Evolutionary conservation across 441 rosid genomes (phyloP).

Genomic region (Erodium moschatum): DNA sequence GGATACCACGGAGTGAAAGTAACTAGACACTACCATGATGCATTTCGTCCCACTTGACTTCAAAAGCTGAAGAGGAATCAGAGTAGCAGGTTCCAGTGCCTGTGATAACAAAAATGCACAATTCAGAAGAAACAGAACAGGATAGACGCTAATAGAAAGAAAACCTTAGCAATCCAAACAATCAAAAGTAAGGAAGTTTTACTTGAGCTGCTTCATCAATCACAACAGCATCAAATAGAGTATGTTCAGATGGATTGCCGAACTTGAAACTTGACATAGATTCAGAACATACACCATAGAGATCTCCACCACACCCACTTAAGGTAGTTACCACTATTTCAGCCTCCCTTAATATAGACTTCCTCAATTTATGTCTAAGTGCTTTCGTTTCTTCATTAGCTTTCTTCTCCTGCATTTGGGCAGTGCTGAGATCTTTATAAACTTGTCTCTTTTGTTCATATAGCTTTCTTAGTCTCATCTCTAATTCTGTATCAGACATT

Average conservation of each 20-base stretch:
- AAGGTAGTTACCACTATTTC: slow-evolving; percentile 88
- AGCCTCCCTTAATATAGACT: slow-evolving; percentile 77
- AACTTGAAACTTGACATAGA: slow-evolving; percentile 60
- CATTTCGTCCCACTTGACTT: slow-evolving; percentile 83
- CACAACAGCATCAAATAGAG: slow-evolving; percentile 87
- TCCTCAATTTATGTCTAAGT: slow-evolving; percentile 67
- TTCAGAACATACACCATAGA: slow-evolving; percentile 85
- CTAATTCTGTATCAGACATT: slow-evolving; percentile 63
- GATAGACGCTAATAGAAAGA: slow-evolving; percentile 13
- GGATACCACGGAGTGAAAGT: slow-evolving; percentile 11
- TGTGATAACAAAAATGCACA: slow-evolving; percentile 30
- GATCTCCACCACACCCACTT: slow-evolving; percentile 99
- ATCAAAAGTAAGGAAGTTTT: slow-evolving; percentile 22
- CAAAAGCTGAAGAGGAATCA: slow-evolving; percentile 92
- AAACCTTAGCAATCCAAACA: slow-evolving; percentile 18
- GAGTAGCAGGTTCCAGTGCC: slow-evolving; percentile 98
- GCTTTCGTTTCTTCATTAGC: slow-evolving; percentile 59
- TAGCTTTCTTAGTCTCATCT: slow-evolving; percentile 52
- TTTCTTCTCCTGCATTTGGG: slow-evolving; percentile 78
- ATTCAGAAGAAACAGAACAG: slow-evolving; percentile 19
- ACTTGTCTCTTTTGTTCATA: slow-evolving; percentile 82
- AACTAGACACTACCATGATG: slow-evolving; percentile 62
- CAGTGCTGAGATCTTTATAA: slow-evolving; percentile 76
- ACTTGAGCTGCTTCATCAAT: slow-evolving; percentile 99
- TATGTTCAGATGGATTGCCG: slow-evolving; percentile 65